These are phyloP conservation scores for Hygrophoropsis aurantiaca DNA, from an alignment of 768 basidiomycete genomes.

Conservation along the genomic window DNA sequence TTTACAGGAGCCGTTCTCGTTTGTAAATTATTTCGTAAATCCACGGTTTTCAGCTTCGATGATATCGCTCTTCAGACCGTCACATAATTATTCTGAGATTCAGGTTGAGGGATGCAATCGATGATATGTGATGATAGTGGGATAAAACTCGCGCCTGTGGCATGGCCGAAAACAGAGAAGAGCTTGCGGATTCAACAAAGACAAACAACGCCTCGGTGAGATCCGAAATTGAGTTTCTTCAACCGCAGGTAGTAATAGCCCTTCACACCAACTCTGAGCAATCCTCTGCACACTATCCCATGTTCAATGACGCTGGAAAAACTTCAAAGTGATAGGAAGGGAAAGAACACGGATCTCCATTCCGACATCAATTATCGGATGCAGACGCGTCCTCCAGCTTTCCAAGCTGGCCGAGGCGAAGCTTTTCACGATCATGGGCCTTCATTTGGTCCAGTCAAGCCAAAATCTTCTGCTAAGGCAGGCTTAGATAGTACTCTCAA, in stretches of 20 bases:
- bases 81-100: too few relatives aligned
- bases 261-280: constrained; percentile 1
- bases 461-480: constrained; percentile 1
- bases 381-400: constrained; percentile 17
- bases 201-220: constrained; percentile 27
- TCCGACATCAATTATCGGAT: constrained; percentile 21
- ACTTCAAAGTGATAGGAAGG: constrained; percentile 1
- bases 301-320: constrained; percentile 20
- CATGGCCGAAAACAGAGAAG: constrained; percentile 21
- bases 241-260: background rate
- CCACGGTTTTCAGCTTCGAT: too few relatives aligned
- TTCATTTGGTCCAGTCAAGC: constrained; percentile 14
- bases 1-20: too few relatives aligned
- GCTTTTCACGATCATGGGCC: constrained; percentile 25
- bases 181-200: constrained; percentile 24
- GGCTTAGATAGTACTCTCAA: constrained; percentile 14
- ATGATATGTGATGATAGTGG: too few relatives aligned
- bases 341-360: background rate
- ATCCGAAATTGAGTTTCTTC: constrained; percentile 1
- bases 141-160: too few relatives aligned
- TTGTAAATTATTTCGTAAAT: too few relatives aligned
- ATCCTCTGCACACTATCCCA: background rate
- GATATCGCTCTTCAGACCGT: too few relatives aligned
- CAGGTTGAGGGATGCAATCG: too few relatives aligned
- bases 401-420: constrained; percentile 25